Percentiles rank a stretch among this genome's conserved stretches.
Evolutionary conservation across 805 yeast species (phyloP).

Genomic region (Kurtzmaniella cleridarum): DNA sequence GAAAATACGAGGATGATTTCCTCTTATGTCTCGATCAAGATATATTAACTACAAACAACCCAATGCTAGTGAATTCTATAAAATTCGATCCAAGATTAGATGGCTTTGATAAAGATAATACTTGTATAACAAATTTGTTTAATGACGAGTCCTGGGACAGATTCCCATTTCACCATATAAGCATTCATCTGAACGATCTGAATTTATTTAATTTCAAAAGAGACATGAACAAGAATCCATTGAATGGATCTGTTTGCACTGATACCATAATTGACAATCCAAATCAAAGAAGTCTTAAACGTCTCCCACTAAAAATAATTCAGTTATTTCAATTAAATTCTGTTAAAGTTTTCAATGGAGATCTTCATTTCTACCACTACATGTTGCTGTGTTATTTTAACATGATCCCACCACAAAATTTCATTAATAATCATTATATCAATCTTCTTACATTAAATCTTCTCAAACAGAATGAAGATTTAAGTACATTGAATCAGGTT

Average conservation of each 20-base stretch:
- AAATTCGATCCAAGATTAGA: conserved; percentile 12
- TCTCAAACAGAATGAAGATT: conserved; percentile 32
- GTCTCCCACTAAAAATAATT: conserved; percentile 31
- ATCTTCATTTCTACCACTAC: conserved; percentile 30
- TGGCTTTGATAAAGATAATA: conserved; percentile 3
- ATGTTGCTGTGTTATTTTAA: conserved; percentile 37
- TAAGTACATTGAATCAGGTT: conserved; percentile 25
- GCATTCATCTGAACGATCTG: conserved; percentile 34
- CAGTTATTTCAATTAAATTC: conserved; percentile 26
- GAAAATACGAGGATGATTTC: conserved; percentile 25
- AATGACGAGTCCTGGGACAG: conserved; percentile 15
- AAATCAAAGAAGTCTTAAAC: conserved; percentile 19
- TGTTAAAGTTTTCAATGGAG: conserved; percentile 26
- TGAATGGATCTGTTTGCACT: neutral
- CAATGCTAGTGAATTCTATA: conserved; percentile 5
- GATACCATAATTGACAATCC: conserved; percentile 14
- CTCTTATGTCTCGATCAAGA: conserved; percentile 28
- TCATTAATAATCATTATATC: conserved; percentile 32
- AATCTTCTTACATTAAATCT: conserved; percentile 31
- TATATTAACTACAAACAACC: conserved; percentile 25
- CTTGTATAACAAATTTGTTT: neutral
- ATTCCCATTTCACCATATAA: conserved; percentile 31
- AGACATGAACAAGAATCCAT: conserved; percentile 3
- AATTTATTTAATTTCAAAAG: conserved; percentile 29
- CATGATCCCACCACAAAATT: conserved; percentile 20